Percentiles rank a stretch among this genome's conserved stretches.
phyloP scores from a whole-genome alignment of 1,284 basidiomycete genomes.

The Neonothopanus nambi region DNA sequence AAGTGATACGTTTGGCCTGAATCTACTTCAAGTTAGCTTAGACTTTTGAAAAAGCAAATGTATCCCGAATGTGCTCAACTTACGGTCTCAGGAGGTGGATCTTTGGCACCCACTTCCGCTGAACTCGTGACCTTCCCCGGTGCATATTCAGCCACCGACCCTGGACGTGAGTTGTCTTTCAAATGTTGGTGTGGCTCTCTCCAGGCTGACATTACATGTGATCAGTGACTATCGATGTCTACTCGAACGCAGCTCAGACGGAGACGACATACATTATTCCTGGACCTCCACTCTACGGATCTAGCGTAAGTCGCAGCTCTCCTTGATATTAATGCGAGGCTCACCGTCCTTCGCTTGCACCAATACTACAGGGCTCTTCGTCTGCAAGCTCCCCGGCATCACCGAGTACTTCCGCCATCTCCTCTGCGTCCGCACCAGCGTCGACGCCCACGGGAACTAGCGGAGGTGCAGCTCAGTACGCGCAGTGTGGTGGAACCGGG shows the following conservation, averaged over 20 bases:
- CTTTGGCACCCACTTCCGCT: constrained; percentile 39
- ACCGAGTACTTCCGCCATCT: too few species aligned
- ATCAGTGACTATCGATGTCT: constrained; percentile 43
- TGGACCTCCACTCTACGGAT: constrained; percentile 39
- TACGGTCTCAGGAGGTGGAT: constrained; percentile 47
- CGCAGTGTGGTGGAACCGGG: constrained; percentile 46
- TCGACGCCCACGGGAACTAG: constrained; percentile 27
- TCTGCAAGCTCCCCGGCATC: constrained; percentile 13
- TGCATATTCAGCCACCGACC: constrained; percentile 46
- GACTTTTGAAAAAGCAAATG: constrained; percentile 39
- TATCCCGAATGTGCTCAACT: constrained; percentile 62
- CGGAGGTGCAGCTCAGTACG: constrained; percentile 30
- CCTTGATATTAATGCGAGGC: background rate
- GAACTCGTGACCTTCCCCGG: constrained; percentile 54
- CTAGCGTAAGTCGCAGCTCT: background rate
- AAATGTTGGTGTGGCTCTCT: background rate
- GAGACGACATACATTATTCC: constrained; percentile 42
- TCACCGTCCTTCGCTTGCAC: constrained; percentile 13
- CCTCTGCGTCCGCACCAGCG: constrained; percentile 16
- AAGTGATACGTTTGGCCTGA: constrained; percentile 17
- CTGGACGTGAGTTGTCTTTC: constrained; percentile 34
- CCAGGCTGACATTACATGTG: constrained; percentile 10
- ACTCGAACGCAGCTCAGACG: constrained; percentile 41
- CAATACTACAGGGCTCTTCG: background rate
- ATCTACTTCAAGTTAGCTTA: background rate